Percentiles rank a stretch among this genome's conserved stretches.
Evolutionary conservation across 345 rosid genomes (phyloP).

Genomic region (Fremontodendron californicum): DNA sequence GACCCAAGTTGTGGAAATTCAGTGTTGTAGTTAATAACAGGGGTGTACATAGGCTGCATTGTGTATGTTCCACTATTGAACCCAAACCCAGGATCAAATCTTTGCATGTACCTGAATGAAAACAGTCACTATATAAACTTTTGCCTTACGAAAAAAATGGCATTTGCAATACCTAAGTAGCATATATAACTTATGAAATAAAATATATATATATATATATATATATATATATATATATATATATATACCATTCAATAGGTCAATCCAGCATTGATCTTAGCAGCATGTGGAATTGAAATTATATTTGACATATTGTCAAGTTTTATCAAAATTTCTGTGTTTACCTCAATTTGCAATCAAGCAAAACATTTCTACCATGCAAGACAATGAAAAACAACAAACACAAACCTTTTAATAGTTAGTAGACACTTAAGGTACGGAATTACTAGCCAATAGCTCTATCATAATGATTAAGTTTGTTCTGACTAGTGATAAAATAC

Average conservation of each 20-base stretch:
- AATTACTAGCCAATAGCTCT: neutral
- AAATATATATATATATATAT: no score
- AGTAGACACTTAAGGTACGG: neutral
- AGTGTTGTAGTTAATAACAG: slow-evolving; percentile 69
- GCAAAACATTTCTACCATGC: neutral
- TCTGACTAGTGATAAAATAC: neutral
- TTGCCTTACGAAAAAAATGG: neutral
- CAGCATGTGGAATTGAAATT: neutral
- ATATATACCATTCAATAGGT: no score
- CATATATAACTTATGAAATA: neutral
- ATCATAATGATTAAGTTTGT: neutral
- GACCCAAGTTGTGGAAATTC: slow-evolving; percentile 79
- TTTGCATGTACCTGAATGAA: slow-evolving; percentile 52
- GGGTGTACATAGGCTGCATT: slow-evolving; percentile 59
- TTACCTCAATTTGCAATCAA: neutral
- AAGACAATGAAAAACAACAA: neutral
- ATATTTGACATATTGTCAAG: neutral
- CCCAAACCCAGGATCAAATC: slow-evolving; percentile 79
- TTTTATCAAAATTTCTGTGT: neutral
- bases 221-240: no score
- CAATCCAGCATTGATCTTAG: neutral
- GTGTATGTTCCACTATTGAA: slow-evolving; percentile 54
- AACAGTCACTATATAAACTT: neutral
- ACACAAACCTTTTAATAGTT: neutral
- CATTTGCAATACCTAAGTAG: neutral